Base-by-base conservation (phyloP, 352 stramenopile genomes). In the Globisporangium polare region DNA sequence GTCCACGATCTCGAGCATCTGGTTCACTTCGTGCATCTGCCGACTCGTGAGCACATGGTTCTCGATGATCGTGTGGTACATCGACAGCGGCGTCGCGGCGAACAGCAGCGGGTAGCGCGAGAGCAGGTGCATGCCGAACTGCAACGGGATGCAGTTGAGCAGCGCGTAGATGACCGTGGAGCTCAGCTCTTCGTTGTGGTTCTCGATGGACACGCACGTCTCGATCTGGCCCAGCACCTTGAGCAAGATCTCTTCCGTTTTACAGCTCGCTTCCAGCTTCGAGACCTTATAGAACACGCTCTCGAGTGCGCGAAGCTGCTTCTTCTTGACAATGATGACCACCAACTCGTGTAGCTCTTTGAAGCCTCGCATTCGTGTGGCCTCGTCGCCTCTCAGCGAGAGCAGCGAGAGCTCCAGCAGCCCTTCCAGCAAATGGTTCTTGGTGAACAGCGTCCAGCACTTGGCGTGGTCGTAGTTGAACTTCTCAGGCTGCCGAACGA, bases 1-100 rank as follows among this genome's bases (percentile, higher is more conserved):
- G 55, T 94, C 85, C 33, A 94, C 81, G 31, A 80, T 78, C 60
- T 95, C 87, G 20, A 95, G 70, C 65, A 92, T 87, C 39, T 81
- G 77, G 33, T 76, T 67, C 17, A 92, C 73, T 50, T 92, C 77
- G 50, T 87, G 60, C 9, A 79, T 75, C 56, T 93, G 83, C 22
- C 76, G 78, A 52, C 88, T 71, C 17, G 67, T 87, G 1, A 95
- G 71, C 10, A 86, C 72, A 57, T 91, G 75, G 8, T 76, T 75
- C 58, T 91, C 82, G 17, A 95, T 71, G 53, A 93, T 89, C 15
- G 77, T 86, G 63, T 90, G 82, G 61, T 95, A 95, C 57, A 87
- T 83, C 35, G 85, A 63, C 31, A 92, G 66, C 42, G 83, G 78
- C 43, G 79, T 85, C 3, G 78, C 67, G 18, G 78, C 71, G 63